A percentile compares a stretch with the other conserved stretches of the same genome.
These are phyloP conservation scores for Gynostemma pentaphyllum DNA, from an alignment of 306 rosid genomes.

Conservation along the genomic window DNA sequence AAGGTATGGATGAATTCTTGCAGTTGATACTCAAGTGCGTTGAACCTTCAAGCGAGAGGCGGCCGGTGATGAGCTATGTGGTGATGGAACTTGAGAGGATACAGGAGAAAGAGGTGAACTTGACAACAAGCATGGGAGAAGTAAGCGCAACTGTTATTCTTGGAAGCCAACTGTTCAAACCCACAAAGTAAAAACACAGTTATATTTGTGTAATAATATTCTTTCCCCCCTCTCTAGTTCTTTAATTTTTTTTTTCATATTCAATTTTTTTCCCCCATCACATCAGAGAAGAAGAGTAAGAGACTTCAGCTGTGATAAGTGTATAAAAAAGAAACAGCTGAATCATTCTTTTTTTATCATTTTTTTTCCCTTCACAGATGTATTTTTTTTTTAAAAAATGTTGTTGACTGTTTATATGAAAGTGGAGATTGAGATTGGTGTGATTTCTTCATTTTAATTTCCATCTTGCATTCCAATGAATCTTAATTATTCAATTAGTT, in stretches of 20 bases:
- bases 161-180: constrained; percentile 64
- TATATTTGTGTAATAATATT: constrained; percentile 32
- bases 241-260: background rate
- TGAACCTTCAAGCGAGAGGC: constrained; percentile 55
- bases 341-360: constrained; percentile 17
- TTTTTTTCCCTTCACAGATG: constrained; percentile 22
- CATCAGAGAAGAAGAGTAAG: constrained; percentile 26
- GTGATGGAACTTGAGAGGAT: constrained; percentile 66
- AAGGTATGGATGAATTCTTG: constrained; percentile 58
- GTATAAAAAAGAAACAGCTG: constrained; percentile 60
- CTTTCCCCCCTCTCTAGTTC: background rate
- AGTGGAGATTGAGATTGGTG: constrained; percentile 32
- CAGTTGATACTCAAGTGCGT: constrained; percentile 40
- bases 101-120: constrained; percentile 60
- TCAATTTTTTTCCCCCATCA: constrained; percentile 12
- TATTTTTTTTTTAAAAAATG: constrained; percentile 21
- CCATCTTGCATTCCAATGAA: background rate
- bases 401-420: constrained; percentile 42
- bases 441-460: background rate
- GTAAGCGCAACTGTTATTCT: constrained; percentile 60
- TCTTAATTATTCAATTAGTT: background rate
- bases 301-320: constrained; percentile 44
- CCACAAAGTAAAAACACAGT: constrained; percentile 24
- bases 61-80: constrained; percentile 66
- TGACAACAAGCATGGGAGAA: constrained; percentile 86